phyloP scores from a whole-genome alignment of 345 rosid genomes.

The Murraya paniculata region DNA sequence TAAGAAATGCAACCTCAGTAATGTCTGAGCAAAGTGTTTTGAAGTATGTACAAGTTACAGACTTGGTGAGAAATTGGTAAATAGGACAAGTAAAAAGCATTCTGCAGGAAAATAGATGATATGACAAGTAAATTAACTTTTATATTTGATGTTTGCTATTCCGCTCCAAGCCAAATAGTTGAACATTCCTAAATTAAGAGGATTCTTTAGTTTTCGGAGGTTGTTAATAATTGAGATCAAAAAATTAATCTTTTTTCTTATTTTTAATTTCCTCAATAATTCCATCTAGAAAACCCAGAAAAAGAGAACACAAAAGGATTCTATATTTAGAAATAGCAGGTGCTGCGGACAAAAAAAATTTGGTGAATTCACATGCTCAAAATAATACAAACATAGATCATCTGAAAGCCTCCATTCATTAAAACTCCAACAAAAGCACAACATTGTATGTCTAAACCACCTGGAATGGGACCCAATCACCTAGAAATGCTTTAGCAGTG shows the following conservation, averaged over 20 bases:
- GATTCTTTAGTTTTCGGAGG: background rate
- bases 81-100: background rate
- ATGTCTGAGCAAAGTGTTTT: background rate
- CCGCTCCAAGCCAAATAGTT: background rate
- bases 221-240: background rate
- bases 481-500: conserved; percentile 15
- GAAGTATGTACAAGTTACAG: background rate
- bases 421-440: conserved; percentile 6
- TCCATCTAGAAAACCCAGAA: conserved; percentile 2
- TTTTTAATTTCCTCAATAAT: background rate
- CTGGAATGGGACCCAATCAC: conserved; percentile 33
- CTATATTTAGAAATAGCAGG: background rate
- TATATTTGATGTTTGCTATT: background rate
- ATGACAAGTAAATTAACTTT: background rate
- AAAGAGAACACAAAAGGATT: background rate
- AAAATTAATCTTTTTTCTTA: conserved; percentile 7
- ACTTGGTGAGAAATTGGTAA: background rate
- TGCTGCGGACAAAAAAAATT: conserved; percentile 13
- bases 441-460: conserved; percentile 13
- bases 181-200: background rate
- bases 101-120: background rate
- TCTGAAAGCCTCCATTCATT: conserved; percentile 21
- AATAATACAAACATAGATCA: conserved; percentile 16
- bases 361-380: conserved; percentile 22
- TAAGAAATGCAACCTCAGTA: too few species aligned